Evolutionary conservation across 768 basidiomycete genomes (phyloP).

Genomic region (Cyclocybe cylindracea): DNA sequence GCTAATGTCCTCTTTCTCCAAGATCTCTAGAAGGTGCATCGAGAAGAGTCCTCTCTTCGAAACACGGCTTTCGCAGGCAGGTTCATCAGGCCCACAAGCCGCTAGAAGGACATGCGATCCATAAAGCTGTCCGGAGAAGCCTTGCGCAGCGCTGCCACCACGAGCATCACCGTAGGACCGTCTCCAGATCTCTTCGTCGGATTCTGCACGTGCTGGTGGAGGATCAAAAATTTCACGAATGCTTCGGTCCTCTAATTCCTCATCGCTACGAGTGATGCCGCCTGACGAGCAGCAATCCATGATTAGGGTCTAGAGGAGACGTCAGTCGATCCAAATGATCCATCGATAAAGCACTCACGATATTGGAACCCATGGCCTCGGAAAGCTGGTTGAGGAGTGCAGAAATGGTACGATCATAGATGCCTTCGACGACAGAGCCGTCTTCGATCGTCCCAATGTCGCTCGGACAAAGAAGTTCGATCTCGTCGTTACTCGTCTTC

Average conservation of each 20-base stretch:
- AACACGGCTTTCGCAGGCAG: neutral
- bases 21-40: too few species aligned
- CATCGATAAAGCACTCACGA: constrained; percentile 5
- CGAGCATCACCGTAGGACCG: too few species aligned
- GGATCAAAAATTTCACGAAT: neutral
- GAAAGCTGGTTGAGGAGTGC: constrained; percentile 10
- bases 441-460: constrained; percentile 1
- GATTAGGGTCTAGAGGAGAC: constrained; percentile 12
- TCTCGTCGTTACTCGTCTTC: neutral
- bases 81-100: constrained; percentile 9
- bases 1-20: too few species aligned
- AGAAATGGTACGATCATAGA: constrained; percentile 14
- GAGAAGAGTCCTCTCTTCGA: too few species aligned
- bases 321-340: neutral
- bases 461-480: constrained; percentile 7
- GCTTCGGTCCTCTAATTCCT: neutral
- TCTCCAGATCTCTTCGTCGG: neutral
- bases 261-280: constrained; percentile 6
- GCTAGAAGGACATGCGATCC: constrained; percentile 14
- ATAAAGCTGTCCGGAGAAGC: neutral
- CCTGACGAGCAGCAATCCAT: constrained; percentile 19
- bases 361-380: constrained; percentile 17
- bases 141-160: neutral
- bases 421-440: constrained; percentile 6
- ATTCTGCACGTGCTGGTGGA: neutral